Evolutionary conservation across 345 rosid genomes (phyloP).

Genomic region (Salix dunnii): DNA sequence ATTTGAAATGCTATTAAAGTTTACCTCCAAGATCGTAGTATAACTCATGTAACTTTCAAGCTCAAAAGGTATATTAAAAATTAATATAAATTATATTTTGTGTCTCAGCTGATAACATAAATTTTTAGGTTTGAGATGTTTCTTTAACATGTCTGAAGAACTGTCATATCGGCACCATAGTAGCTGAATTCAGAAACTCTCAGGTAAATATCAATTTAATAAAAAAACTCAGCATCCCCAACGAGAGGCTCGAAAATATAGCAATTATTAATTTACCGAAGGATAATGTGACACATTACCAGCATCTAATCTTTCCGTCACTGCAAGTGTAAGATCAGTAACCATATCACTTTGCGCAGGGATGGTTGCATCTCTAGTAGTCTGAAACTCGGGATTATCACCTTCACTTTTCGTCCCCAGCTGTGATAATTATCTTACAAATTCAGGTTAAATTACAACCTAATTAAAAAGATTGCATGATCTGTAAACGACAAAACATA

Average conservation of each 20-base stretch:
- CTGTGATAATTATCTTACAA: constrained; percentile 20
- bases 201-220: constrained; percentile 17
- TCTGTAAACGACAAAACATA: background rate
- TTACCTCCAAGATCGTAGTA: too few species aligned
- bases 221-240: background rate
- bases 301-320: constrained; percentile 26
- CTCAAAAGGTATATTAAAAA: too few species aligned
- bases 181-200: constrained; percentile 40
- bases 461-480: background rate
- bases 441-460: background rate
- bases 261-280: background rate
- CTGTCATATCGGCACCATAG: constrained; percentile 61
- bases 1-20: too few species aligned
- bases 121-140: too few species aligned
- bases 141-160: constrained; percentile 39
- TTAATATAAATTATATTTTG: too few species aligned
- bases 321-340: constrained; percentile 17
- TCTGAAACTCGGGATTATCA: constrained; percentile 28
- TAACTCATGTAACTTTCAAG: too few species aligned
- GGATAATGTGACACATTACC: constrained; percentile 29
- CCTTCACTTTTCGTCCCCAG: constrained; percentile 29
- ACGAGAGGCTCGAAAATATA: background rate
- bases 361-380: constrained; percentile 20
- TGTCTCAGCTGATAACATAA: too few species aligned
- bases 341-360: constrained; percentile 22